These are phyloP conservation scores for Vigna reflexopilosa DNA, from an alignment of 306 rosid species.

Conservation along the genomic window DNA sequence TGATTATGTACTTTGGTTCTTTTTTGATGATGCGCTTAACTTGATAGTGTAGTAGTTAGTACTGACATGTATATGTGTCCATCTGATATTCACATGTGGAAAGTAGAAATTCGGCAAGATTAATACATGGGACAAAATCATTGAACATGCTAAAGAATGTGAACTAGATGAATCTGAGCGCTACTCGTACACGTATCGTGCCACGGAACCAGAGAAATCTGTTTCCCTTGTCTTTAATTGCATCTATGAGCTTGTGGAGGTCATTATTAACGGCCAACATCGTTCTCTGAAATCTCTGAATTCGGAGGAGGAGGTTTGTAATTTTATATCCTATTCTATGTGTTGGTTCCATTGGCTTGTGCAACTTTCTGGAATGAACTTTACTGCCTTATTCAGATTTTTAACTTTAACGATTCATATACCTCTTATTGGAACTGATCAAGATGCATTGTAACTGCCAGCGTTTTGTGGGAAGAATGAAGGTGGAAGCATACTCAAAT, in stretches of 20 bases:
- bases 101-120: conserved; percentile 51
- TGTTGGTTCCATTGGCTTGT: neutral
- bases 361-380: neutral
- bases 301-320: conserved; percentile 31
- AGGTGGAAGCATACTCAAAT: conserved; percentile 35
- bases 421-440: neutral
- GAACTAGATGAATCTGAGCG: conserved; percentile 18
- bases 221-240: conserved; percentile 48
- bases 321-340: neutral
- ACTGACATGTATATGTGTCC: neutral
- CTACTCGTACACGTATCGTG: neutral
- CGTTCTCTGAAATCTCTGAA: conserved; percentile 7
- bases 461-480: conserved; percentile 40
- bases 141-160: conserved; percentile 59
- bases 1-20: neutral
- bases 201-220: neutral
- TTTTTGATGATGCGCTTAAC: neutral
- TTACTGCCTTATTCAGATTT: neutral
- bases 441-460: conserved; percentile 25
- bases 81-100: conserved; percentile 17
- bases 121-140: conserved; percentile 48
- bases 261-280: conserved; percentile 34
- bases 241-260: conserved; percentile 48
- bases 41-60: neutral
- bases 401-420: neutral